Evolutionary conservation across 148 eudicot genomes (phyloP), one percentile per base, ranked within the genome.

Genomic region (Nepenthes gracilis): DNA sequence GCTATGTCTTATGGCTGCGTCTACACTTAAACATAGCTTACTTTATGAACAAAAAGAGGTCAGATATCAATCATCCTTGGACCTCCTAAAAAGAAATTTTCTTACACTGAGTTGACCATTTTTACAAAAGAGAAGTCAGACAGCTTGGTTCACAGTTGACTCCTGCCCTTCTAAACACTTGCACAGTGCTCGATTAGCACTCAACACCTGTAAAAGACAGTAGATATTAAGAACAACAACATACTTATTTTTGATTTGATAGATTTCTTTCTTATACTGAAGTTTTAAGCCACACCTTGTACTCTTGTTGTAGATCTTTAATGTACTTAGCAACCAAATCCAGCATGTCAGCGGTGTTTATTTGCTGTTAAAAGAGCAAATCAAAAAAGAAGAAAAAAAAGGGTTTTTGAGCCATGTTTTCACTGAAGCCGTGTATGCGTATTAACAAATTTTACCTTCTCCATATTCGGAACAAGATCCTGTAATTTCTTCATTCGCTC

Each of bases 401-500:
- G 13, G 15, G 53, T 11, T 11, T 49, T 49, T 49, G 53, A 10
- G 13, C 6, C n/a, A 11, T 6, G 2, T 12, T 5, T 5, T 12
- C 2, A 11, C 10, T 49, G 53, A 12, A 49, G 53, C 23, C 23
- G n/a, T 49, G 0, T 6, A 49, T 2, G 11, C 13, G 53, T 40
- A 4, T 4, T 40, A 11, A n/a, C 8, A 8, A 40, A 2, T 8
- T 63, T 54, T 76, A 91, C 97, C 93, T 91, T 91, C 66, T 91
- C 97, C 97, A 91, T 91, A 75, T 91, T 79, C 1, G 97, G 97
- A 58, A 91, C 95, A 58, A 91, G 92, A 6, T 91, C 97, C 60
- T 91, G 97, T 55, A 91, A 65, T 53, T 85, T 91, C 75, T 85
- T 83, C 89, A 91, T 91, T 51, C 91, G 71, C 64, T 91, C 97